These are phyloP conservation scores for Kentomonas sorsogonicus DNA, from an alignment of 208 protist species.

Conservation along the genomic window DNA sequence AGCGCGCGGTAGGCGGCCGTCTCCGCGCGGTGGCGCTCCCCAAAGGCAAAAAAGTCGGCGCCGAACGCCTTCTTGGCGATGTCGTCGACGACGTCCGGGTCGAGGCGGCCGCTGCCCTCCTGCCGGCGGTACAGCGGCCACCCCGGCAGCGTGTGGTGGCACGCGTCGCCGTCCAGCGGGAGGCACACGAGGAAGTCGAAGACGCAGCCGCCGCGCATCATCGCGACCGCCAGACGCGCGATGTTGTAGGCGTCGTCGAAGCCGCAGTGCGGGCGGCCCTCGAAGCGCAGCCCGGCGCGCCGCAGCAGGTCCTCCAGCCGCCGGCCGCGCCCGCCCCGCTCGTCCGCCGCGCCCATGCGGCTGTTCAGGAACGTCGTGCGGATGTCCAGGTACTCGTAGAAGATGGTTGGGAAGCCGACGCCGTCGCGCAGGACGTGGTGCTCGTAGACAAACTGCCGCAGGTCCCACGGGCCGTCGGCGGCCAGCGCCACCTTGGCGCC, in stretches of 20 bases:
- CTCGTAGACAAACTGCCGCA: conserved; percentile 79
- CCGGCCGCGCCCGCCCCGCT: conserved; percentile 60
- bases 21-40: conserved; percentile 40
- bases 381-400: conserved; percentile 89
- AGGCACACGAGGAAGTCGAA: conserved; percentile 78
- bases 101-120: conserved; percentile 69
- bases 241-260: conserved; percentile 92
- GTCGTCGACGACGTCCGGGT: conserved; percentile 80
- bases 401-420: conserved; percentile 66
- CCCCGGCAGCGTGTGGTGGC: conserved; percentile 56
- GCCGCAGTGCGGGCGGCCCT: conserved; percentile 82
- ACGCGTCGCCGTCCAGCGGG: conserved; percentile 55
- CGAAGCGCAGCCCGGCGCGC: conserved; percentile 62
- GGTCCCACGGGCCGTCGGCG: conserved; percentile 85
- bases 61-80: conserved; percentile 81
- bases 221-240: conserved; percentile 71
- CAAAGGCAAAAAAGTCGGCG: conserved; percentile 72
- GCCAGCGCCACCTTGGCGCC: conserved; percentile 78
- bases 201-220: conserved; percentile 78
- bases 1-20: conserved; percentile 47
- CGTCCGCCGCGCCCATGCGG: no score
- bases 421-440: conserved; percentile 73
- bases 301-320: conserved; percentile 80
- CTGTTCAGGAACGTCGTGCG: conserved; percentile 86
- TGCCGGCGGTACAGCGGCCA: conserved; percentile 74